A percentile compares a stretch with the other conserved stretches of the same genome.
phyloP scores from a whole-genome alignment of 306 rosid genomes.

The Pterocarpus macrocarpus region DNA sequence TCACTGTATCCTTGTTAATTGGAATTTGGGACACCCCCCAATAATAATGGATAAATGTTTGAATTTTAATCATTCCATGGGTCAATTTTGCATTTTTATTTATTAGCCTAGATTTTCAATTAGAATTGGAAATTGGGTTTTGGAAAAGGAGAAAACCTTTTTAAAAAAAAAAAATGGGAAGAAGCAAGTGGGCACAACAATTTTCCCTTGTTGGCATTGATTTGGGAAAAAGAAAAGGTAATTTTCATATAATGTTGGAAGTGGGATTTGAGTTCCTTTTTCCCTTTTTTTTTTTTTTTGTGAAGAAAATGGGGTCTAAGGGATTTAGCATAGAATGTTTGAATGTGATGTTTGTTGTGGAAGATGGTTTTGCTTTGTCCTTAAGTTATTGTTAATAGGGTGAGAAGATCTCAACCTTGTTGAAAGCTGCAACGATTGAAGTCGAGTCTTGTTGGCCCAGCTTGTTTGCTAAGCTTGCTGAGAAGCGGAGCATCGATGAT shows the following conservation, averaged over 20 bases:
- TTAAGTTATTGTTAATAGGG: constrained; percentile 55
- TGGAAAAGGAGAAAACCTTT: neutral
- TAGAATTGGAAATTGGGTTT: neutral
- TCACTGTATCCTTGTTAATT: constrained; percentile 63
- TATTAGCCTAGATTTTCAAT: neutral
- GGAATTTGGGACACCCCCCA: neutral
- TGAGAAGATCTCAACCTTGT: constrained; percentile 71
- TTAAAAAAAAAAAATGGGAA: neutral
- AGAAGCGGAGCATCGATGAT: constrained; percentile 69
- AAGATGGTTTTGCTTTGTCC: constrained; percentile 30
- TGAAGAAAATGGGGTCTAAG: no score
- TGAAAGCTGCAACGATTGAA: constrained; percentile 64
- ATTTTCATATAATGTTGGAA: neutral
- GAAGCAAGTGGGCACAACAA: neutral
- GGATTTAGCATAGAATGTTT: no score
- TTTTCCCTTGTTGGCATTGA: neutral
- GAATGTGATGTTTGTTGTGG: neutral
- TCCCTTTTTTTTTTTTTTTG: neutral
- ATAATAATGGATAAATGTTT: neutral
- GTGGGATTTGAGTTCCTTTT: neutral
- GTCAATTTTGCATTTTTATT: neutral
- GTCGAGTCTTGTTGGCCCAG: constrained; percentile 74
- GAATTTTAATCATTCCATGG: neutral
- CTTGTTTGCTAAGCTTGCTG: constrained; percentile 79
- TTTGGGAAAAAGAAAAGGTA: neutral